These are phyloP conservation scores for Crassisporium funariophilum DNA, from an alignment of 768 basidiomycete species.

Conservation along the genomic window DNA sequence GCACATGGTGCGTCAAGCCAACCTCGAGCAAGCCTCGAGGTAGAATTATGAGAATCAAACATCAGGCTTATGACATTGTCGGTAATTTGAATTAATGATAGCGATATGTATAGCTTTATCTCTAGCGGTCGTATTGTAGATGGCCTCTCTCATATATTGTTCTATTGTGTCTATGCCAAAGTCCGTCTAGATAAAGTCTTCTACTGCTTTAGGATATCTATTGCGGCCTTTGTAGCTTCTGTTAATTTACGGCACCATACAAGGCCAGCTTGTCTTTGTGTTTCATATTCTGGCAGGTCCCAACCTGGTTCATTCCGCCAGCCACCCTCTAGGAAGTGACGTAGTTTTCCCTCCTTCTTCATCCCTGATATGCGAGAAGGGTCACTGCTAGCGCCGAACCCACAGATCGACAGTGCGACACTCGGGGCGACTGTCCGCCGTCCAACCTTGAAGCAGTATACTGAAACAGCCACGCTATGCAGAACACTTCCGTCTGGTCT, in stretches of 20 bases:
- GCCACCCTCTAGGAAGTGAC: neutral
- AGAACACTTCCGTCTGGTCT: conserved; percentile 57
- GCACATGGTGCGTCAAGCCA: too few relatives aligned
- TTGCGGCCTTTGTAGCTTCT: neutral
- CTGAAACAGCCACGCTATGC: conserved; percentile 66
- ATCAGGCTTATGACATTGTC: too few relatives aligned
- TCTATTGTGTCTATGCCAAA: too few relatives aligned
- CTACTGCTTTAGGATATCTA: neutral
- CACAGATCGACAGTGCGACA: neutral
- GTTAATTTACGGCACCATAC: conserved; percentile 1
- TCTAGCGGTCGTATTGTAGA: too few relatives aligned
- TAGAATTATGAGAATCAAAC: too few relatives aligned
- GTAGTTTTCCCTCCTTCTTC: neutral
- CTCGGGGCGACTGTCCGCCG: conserved; percentile 73
- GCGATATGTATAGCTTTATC: too few relatives aligned
- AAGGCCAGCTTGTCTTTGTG: neutral
- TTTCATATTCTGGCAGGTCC: conserved; percentile 1
- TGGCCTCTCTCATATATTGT: too few relatives aligned
- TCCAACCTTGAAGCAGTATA: conserved; percentile 68
- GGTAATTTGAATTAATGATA: too few relatives aligned
- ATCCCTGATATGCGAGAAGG: too few relatives aligned
- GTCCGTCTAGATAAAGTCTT: too few relatives aligned
- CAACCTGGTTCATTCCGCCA: conserved; percentile 1
- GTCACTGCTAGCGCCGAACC: neutral
- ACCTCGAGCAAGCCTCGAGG: too few relatives aligned